Evolutionary conservation across 345 rosid genomes (phyloP), one percentile per base, ranked within the genome.

Genomic region (Gossypioides kirkii): DNA sequence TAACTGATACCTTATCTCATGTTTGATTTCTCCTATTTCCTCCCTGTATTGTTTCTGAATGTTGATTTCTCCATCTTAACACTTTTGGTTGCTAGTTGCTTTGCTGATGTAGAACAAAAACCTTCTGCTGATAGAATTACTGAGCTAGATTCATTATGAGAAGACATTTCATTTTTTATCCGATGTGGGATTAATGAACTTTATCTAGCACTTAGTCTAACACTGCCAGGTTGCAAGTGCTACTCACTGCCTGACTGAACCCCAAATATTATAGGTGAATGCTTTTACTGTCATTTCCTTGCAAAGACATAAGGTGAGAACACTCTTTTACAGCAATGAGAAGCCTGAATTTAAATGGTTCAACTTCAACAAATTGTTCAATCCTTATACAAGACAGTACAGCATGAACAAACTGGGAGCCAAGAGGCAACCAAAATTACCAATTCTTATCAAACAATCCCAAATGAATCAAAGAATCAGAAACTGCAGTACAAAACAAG

Each of bases 401-500:
- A 63, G 46, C 73, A 73, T 61, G 69, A 70, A 71, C 60, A 76
- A 69, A 62, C 38, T 64, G 20, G 47, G 68, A 72, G 45, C 73
- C 18, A 72, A 65, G 55, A 3, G 76, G 59, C 74, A 71, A 66
- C 52, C 62, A 28, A 46, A 46, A 74, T n/a, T 32, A 77, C 23
- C 54, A 67, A 72, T 32, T 25, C 36, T 76, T 61, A 50, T 71
- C 56, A 72, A 72, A 36, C 69, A 61, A 59, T 41, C 55, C 14
- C 11, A 72, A 45, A 50, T 71, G 41, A 71, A 71, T 72, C 41
- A 69, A 83, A 81, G 75, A 77, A 81, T 85, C 62, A 49, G 65
- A 78, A 78, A 55, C 60, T 76, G 65, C 70, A 73, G 65, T 73
- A 79, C 71, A 84, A 32, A 73, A 78, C 54, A 79, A 73, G 74